Evolutionary conservation across 176 grass and related monocot genomes (phyloP).

Genomic region (Alloteropsis semialata): DNA sequence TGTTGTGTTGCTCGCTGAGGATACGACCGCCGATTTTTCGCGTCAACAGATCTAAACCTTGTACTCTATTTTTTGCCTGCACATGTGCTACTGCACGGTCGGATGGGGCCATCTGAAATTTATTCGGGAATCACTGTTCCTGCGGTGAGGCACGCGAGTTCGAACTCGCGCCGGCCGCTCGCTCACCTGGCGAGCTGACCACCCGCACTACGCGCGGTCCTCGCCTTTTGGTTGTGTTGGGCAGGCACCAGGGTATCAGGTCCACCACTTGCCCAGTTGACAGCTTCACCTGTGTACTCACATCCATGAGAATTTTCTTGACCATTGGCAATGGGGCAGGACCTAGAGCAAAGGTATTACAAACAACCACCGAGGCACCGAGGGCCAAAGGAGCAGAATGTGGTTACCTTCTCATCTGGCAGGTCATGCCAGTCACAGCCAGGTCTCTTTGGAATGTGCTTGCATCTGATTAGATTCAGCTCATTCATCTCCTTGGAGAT

Average conservation of each 20-base stretch:
- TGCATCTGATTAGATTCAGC: conserved; percentile 66
- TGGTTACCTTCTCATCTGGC: conserved; percentile 62
- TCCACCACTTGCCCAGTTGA: conserved; percentile 63
- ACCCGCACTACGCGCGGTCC: too few relatives aligned
- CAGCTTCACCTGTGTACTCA: conserved; percentile 61
- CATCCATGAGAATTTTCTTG: not conserved
- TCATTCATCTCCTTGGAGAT: conserved; percentile 90
- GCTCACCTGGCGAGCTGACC: too few relatives aligned
- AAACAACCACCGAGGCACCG: not conserved
- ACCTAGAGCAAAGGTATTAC: not conserved
- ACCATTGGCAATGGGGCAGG: not conserved
- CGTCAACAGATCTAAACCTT: too few relatives aligned
- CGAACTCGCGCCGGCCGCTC: too few relatives aligned
- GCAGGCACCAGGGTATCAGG: conserved; percentile 72
- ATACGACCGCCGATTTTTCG: too few relatives aligned
- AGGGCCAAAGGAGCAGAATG: not conserved
- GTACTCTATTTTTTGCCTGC: too few relatives aligned
- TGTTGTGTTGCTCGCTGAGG: too few relatives aligned
- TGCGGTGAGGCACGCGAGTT: too few relatives aligned
- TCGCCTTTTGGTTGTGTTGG: conserved; percentile 72
- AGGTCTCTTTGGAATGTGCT: conserved; percentile 55
- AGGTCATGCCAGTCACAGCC: conserved; percentile 79
- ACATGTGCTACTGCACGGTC: too few relatives aligned
- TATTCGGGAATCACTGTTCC: too few relatives aligned
- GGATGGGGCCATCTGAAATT: too few relatives aligned